Evolutionary conservation across 1,284 basidiomycete species (phyloP), one percentile per base, ranked within the genome.

Genomic region (Takashimella tepidaria): DNA sequence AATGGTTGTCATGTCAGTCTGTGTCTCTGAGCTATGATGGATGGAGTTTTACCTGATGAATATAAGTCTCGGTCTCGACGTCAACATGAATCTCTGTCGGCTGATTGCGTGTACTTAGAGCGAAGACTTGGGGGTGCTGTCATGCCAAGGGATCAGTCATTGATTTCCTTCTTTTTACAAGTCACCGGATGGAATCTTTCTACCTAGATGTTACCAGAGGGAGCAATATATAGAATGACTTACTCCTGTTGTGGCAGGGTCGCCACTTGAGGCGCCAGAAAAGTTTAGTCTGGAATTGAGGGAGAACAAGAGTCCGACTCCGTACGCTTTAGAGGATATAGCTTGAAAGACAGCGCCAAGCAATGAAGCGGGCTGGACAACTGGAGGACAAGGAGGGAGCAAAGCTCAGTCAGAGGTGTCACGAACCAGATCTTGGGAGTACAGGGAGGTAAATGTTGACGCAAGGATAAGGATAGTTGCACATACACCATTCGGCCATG

Each of bases 401-500:
- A 37, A 16, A 16, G 31, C 10, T 37, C 31, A 37, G 31, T 37
- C 31, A 37, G 10, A 8, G 31, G 10, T 16, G 16, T 37, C 16
- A 16, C 10, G 16, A 37, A 16, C 8, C 31, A 16, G 31, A 37
- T 8, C 8, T 37, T 8, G 8, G 31, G 31, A 16, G 31, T 37
- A 37, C 10, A 37, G 31, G 10, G 31, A 37, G 31, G 8, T 8
- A 16, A 8, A 16, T 8, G 8, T 8, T 37, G 31, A 8, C 10
- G 16, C 10, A 8, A 37, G 31, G 31, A 16, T 8, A 37, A 16
- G 16, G 16, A 16, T 37, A 16, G 31, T 37, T 37, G 16, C 8
- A 58, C 61, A 54, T 26, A 66, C 64, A 53, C 58, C 58, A 66
- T 27, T 67, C 64, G 42, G 58, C 52, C 27, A 59, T 23, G 49